These are phyloP conservation scores for Pneumocystis canis DNA, from an alignment of 1,139 yeast genomes.

Conservation along the genomic window DNA sequence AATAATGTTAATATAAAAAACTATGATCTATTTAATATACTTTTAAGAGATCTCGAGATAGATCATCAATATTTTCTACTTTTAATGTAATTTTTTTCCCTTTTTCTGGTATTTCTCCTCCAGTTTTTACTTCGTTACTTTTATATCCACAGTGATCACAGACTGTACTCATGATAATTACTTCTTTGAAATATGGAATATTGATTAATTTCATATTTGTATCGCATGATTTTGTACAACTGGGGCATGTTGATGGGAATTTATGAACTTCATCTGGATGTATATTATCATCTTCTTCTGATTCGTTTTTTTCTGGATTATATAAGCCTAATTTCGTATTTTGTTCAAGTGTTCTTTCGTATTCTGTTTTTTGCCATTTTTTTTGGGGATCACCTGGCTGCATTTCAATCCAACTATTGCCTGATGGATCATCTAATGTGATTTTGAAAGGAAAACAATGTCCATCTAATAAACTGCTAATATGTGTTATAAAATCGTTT, in stretches of 20 bases:
- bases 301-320: constrained; percentile 48
- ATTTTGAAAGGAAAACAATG: constrained; percentile 68
- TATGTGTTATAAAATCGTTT: constrained; percentile 48
- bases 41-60: constrained; percentile 85
- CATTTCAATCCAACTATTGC: constrained; percentile 92
- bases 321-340: constrained; percentile 75
- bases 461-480: constrained; percentile 45
- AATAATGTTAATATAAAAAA: neutral
- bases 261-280: constrained; percentile 77
- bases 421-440: constrained; percentile 82
- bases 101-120: constrained; percentile 83
- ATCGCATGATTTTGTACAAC: constrained; percentile 62
- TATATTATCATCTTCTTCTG: constrained; percentile 26
- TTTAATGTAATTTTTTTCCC: constrained; percentile 63
- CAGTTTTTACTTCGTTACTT: constrained; percentile 95
- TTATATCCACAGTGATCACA: constrained; percentile 92
- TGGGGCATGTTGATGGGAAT: constrained; percentile 82
- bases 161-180: constrained; percentile 85
- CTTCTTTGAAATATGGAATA: constrained; percentile 96
- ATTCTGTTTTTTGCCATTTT: constrained; percentile 80
- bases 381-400: constrained; percentile 78
- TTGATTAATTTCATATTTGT: constrained; percentile 95
- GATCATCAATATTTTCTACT: constrained; percentile 83
- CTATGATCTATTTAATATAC: constrained; percentile 24
- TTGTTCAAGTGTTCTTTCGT: constrained; percentile 76